Conservation (phyloP, 768 basidiomycete species). For the Tulasnella sp. region DNA sequence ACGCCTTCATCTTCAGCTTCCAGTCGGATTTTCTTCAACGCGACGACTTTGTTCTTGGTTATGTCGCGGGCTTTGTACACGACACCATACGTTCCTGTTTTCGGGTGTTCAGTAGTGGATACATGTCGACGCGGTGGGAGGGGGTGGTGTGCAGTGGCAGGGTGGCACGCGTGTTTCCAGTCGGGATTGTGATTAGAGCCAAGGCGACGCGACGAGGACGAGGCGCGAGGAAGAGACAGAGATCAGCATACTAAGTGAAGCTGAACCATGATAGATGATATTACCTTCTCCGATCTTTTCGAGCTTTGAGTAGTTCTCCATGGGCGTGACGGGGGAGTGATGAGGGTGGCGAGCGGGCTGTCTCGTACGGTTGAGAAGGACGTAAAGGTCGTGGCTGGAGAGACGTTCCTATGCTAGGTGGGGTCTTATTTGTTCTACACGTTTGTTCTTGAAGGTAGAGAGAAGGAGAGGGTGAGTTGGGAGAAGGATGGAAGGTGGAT, state of each 20-base stretch:
- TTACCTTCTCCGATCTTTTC: slow-evolving; percentile 91
- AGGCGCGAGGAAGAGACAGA: background rate
- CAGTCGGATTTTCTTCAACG: slow-evolving; percentile 97
- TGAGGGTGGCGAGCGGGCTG: background rate
- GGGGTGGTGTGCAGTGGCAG: background rate
- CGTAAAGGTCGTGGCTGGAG: background rate
- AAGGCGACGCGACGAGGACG: background rate
- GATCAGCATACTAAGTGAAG: background rate
- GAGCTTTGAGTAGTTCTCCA: slow-evolving; percentile 87
- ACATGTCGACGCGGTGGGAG: background rate
- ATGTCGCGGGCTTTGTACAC: slow-evolving; percentile 95
- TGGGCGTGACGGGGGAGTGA: slow-evolving; percentile 12
- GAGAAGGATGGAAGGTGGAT: background rate
- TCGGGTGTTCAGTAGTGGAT: background rate
- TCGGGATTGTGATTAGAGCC: slow-evolving; percentile 28
- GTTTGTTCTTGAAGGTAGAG: background rate
- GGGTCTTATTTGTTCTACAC: background rate
- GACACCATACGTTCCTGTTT: slow-evolving; percentile 92
- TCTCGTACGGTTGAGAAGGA: background rate
- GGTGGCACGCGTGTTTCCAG: slow-evolving; percentile 25
- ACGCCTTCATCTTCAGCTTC: slow-evolving; percentile 99
- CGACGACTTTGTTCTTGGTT: slow-evolving; percentile 79
- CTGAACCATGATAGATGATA: slow-evolving; percentile 44
- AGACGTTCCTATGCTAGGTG: background rate
- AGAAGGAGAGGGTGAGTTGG: background rate